Base-by-base conservation (phyloP, 1,284 basidiomycete species). In the Pseudozyma thailandica region DNA sequence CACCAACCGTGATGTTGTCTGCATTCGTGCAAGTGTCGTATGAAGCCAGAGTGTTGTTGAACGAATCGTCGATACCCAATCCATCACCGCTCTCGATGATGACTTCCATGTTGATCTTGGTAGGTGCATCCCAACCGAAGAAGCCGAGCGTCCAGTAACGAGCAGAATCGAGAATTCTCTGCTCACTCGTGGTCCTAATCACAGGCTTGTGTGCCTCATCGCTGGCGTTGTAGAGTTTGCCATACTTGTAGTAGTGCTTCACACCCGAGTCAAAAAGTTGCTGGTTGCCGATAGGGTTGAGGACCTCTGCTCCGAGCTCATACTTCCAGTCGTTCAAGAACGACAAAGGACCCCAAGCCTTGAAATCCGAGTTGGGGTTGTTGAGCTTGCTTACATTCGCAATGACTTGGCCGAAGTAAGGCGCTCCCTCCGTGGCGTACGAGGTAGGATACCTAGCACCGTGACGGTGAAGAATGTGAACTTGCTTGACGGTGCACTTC, bases 161-260 rank as follows among this genome's bases (percentile, higher is more conserved):
- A 3, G 91, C 91, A 0, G 92, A 93, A 44, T 93, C 88, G 84
- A 94, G 92, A 12, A 94, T 90, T 6, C 92, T 91, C 41, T 92
- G 84, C 6, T 87, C 80, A 33, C 64, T 85, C 71, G 64, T 84
- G 48, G 53, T 85, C 59, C 65, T 50, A 63, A 66, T 75, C 45
- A 68, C 75, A 10, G 75, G 79, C 52, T 80, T 80, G 64, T 66
- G 61, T 33, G 50, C 44, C 66, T 82, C n/a, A 39, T 31, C 28
- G 41, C 74, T 43, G 23, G 61, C 64, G 63, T 74, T 60, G 53
- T 69, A 46, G 18, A 77, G 50, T 68, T 80, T 56, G 62, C 78
- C 75, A 50, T 85, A 85, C 50, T 78, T 55, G 52, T 75, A 78
- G 62, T 72, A 77, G 49, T 75, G 58, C 28, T 71, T 39, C 2